These are phyloP conservation scores for Beauveria asiatica DNA, from an alignment of 2,329 filamentous ascomycete species.

Conservation along the genomic window DNA sequence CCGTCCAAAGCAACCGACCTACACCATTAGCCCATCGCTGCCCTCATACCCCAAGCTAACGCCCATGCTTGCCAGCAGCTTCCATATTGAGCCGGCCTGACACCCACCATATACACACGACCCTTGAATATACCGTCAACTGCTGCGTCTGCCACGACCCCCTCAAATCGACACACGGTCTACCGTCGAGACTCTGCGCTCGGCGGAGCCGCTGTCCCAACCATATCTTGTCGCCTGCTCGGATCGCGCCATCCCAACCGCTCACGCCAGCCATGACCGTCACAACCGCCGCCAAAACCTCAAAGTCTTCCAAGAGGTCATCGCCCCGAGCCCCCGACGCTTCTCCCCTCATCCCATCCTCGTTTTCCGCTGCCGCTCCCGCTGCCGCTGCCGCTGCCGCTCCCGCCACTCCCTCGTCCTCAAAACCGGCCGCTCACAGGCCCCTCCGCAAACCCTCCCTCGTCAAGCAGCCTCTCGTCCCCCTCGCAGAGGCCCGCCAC, in stretches of 20 bases:
- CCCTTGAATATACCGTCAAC: background rate
- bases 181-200: constrained; percentile 10
- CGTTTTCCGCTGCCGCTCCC: background rate
- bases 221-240: background rate
- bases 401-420: background rate
- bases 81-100: background rate
- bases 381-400: background rate
- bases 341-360: background rate
- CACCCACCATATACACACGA: background rate
- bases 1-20: background rate
- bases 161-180: background rate
- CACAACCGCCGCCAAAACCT: background rate
- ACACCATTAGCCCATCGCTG: background rate
- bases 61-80: background rate
- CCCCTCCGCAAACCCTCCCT: constrained; percentile 13
- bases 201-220: constrained; percentile 6
- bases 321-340: background rate
- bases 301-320: constrained; percentile 3
- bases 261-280: background rate
- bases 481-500: constrained; percentile 37
- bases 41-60: background rate
- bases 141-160: background rate
- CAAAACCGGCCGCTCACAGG: background rate
- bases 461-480: constrained; percentile 31
- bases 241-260: background rate